Conservation (phyloP, 2,329 filamentous ascomycete genomes). For the Microcyclospora tardicrescens region DNA sequence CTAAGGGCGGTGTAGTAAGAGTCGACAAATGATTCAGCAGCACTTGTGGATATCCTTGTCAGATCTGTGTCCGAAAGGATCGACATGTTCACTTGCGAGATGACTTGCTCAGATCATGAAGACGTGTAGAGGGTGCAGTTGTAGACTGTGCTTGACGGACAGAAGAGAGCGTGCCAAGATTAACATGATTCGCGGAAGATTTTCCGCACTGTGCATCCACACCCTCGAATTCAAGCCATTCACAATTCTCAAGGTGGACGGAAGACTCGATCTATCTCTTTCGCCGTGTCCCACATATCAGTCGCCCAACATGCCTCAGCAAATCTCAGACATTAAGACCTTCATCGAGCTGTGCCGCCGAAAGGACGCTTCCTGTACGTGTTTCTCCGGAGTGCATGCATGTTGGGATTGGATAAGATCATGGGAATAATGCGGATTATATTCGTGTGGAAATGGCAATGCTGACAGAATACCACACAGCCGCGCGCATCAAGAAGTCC, state of each 20-base stretch:
- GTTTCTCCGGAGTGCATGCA: conserved; percentile 1
- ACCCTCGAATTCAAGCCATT: neutral
- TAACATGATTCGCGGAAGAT: too few relatives aligned
- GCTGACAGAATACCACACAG: conserved; percentile 19
- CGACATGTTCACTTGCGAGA: conserved; percentile 8
- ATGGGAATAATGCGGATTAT: conserved; percentile 2
- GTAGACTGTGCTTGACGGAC: too few relatives aligned
- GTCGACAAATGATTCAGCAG: conserved; percentile 58
- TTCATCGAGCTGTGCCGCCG: conserved; percentile 99
- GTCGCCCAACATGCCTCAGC: conserved; percentile 76
- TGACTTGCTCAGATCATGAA: too few relatives aligned
- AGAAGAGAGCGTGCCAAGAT: too few relatives aligned
- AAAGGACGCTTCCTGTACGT: conserved; percentile 98
- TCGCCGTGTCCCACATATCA: conserved; percentile 6
- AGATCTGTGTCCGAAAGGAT: conserved; percentile 19
- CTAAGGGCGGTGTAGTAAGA: conserved; percentile 66
- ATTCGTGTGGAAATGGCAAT: neutral
- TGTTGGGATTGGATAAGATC: neutral
- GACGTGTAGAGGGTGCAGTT: too few relatives aligned
- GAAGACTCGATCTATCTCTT: conserved; percentile 1
- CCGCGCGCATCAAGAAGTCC: conserved; percentile 65
- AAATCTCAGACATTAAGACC: conserved; percentile 98
- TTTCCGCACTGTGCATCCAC: neutral
- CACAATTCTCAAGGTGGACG: conserved; percentile 3
- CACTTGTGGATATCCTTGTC: conserved; percentile 31